A percentile compares a stretch with the other conserved stretches of the same genome.
phyloP scores from a whole-genome alignment of 345 rosid species.

The Citrus medica region DNA sequence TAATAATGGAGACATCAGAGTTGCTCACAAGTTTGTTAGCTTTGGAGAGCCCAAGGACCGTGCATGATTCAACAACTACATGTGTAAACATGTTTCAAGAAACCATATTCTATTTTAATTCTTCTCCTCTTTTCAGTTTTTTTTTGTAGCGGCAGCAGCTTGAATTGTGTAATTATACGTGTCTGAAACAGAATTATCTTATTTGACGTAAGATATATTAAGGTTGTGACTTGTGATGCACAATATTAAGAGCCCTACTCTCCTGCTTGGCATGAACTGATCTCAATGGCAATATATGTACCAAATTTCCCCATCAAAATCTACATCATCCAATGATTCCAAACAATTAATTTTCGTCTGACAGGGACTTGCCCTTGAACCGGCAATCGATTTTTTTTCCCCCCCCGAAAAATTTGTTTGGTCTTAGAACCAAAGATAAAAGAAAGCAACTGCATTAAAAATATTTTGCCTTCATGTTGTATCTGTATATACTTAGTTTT shows the following conservation, averaged over 20 bases:
- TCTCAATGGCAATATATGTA: background rate
- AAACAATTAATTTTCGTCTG: background rate
- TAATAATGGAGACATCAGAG: slow-evolving; percentile 9
- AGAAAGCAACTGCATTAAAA: too few relatives aligned
- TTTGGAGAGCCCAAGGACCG: slow-evolving; percentile 8
- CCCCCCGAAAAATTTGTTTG: too few relatives aligned
- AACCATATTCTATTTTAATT: background rate
- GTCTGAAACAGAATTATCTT: background rate
- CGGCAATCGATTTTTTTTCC: background rate
- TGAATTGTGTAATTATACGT: background rate
- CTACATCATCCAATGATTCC: too few relatives aligned
- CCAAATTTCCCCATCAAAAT: too few relatives aligned
- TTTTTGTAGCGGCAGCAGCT: background rate
- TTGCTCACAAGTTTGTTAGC: slow-evolving; percentile 11
- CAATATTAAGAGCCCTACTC: background rate
- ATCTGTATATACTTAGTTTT: background rate
- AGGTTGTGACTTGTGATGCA: background rate
- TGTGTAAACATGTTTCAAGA: background rate
- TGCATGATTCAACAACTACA: slow-evolving; percentile 2
- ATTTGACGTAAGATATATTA: background rate
- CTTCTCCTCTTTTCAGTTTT: background rate
- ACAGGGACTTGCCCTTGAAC: background rate
- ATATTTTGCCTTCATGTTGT: too few relatives aligned
- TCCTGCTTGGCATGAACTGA: background rate
- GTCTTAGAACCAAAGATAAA: background rate